These are phyloP conservation scores for Fremontodendron californicum DNA, from an alignment of 345 rosid species.

Conservation along the genomic window DNA sequence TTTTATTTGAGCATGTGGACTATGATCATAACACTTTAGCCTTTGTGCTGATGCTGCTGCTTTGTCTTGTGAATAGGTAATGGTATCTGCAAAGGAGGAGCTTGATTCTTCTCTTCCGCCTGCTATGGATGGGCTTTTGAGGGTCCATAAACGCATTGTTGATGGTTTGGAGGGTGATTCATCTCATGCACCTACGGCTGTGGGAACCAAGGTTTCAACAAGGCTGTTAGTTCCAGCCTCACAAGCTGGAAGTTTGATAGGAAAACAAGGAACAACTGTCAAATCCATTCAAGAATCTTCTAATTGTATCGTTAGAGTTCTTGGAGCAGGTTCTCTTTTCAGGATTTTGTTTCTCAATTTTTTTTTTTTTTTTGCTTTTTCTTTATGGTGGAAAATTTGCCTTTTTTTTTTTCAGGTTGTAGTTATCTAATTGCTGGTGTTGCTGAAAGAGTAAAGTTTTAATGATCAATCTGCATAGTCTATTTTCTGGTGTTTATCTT, in stretches of 20 bases:
- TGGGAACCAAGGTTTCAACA: conserved; percentile 73
- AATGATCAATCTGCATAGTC: not conserved
- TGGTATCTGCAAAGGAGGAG: conserved; percentile 98
- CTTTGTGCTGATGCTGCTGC: conserved; percentile 19
- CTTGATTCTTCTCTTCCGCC: conserved; percentile 92
- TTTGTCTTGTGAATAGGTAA: conserved; percentile 53
- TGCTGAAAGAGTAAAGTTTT: not conserved
- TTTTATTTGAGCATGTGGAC: not conserved
- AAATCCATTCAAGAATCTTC: conserved; percentile 94
- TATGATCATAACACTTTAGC: not conserved
- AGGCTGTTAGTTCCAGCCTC: conserved; percentile 94
- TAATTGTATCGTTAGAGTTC: conserved; percentile 85
- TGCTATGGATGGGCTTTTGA: conserved; percentile 92
- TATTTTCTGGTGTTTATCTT: not conserved
- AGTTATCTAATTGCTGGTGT: not conserved
- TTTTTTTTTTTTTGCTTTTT: not conserved
- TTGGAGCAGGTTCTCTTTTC: conserved; percentile 65
- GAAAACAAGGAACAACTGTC: conserved; percentile 94
- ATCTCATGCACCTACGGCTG: conserved; percentile 49
- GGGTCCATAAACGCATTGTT: conserved; percentile 86
- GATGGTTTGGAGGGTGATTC: conserved; percentile 92
- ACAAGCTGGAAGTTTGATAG: conserved; percentile 98
- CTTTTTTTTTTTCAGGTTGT: conserved; percentile 3
- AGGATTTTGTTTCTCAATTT: no score
- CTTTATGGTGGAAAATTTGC: not conserved